Evolutionary conservation across 371 early-diverging fungal species (phyloP), one percentile per base, ranked within the genome.

Genomic region (Saksenaea vasiformis): DNA sequence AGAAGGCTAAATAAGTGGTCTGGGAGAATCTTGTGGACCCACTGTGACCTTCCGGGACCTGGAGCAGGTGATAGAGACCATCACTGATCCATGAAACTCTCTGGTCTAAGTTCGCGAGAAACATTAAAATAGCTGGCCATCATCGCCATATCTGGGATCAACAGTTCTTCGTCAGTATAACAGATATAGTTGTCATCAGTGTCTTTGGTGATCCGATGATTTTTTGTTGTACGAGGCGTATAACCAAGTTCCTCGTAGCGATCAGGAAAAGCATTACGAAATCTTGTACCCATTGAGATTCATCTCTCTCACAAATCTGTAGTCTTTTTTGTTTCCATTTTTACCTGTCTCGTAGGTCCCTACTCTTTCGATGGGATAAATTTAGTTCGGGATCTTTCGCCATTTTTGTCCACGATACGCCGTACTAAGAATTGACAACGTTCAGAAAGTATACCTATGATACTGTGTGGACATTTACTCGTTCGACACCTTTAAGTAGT

Each of bases 321-420:
- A 10, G 11, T 28, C 10, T 56, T 7, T 36, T n/a, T 36, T 56
- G 34, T 56, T 26, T 13, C 31, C 31, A 4, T 19, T 7, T 39
- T 36, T 56, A 58, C 54, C 65, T 43, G 39, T 64, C 65, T 28
- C 65, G 44, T 5, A 64, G 36, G 27, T 64, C 65, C 14, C 31
- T 56, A 35, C 65, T 56, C 1, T 47, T 57, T n/a, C 65, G 15
- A 24, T 64, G 65, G 3, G 65, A 58, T 11, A 64, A 51, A 58
- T 64, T 64, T 19, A 64, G 54, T n/a, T 58, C 36, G 15, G 47
- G 54, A 19, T 64, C 65, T 38, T 57, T 64, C 9, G 59, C 54
- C 15, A 64, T 64, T 22, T 28, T 58, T 58, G 65, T 44, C 65
- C 65, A 64, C 22, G 65, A 43, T 17, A 64, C 65, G 5, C 65